Percentiles rank a stretch among this genome's conserved stretches.
Conservation (phyloP, 2,329 filamentous ascomycete genomes). For the Zelopaecilomyces penicillatus region DNA sequence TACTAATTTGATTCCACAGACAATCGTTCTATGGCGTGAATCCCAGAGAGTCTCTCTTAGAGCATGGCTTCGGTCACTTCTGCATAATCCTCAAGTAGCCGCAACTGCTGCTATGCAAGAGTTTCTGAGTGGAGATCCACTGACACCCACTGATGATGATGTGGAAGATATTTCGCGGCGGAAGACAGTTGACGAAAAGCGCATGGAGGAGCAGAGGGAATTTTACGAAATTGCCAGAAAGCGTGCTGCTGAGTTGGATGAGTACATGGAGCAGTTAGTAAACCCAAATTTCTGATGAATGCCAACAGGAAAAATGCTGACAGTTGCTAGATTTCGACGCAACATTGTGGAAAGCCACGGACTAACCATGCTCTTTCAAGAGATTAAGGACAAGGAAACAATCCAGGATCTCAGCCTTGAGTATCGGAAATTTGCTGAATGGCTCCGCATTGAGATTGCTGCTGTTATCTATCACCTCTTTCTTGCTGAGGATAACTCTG, state of each 20-base stretch:
- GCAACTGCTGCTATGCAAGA: conserved; percentile 75
- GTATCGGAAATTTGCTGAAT: conserved; percentile 97
- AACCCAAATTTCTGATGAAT: background rate
- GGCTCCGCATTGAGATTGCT: conserved; percentile 93
- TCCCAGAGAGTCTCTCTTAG: conserved; percentile 84
- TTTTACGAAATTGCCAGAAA: conserved; percentile 95
- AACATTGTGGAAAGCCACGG: conserved; percentile 68
- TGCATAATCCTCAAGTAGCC: conserved; percentile 78
- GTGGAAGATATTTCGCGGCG: conserved; percentile 69
- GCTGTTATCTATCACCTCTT: conserved; percentile 96
- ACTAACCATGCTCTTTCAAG: conserved; percentile 82
- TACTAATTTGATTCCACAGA: conserved; percentile 28
- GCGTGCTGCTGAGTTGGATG: conserved; percentile 84
- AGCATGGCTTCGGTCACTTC: conserved; percentile 77
- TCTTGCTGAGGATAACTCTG: conserved; percentile 94
- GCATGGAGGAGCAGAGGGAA: conserved; percentile 82
- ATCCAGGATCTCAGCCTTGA: conserved; percentile 86
- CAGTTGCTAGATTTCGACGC: conserved; percentile 46
- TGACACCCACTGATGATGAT: conserved; percentile 74
- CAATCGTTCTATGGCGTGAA: conserved; percentile 68
- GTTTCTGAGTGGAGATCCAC: conserved; percentile 67
- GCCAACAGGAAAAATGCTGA: conserved; percentile 12
- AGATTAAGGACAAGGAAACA: conserved; percentile 82
- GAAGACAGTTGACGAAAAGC: conserved; percentile 76
- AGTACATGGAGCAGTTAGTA: conserved; percentile 88